A percentile compares a stretch with the other conserved stretches of the same genome.
phyloP scores from a whole-genome alignment of 495 filamentous ascomycete genomes.

The Talaromyces borbonicus region DNA sequence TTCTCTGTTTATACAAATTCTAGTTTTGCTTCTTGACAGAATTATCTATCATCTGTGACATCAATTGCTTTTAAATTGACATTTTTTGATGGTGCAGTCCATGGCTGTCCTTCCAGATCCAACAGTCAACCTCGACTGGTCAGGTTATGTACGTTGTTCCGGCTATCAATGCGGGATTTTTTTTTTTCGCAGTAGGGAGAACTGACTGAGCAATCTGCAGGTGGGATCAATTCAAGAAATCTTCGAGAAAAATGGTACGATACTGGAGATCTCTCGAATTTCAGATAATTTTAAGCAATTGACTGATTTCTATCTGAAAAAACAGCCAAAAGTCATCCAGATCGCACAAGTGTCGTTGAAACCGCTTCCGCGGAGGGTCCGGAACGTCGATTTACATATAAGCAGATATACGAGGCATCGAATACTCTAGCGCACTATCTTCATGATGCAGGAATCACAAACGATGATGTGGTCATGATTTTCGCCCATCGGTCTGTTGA shows the following conservation, averaged over 20 bases:
- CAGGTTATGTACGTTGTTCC: constrained; percentile 40
- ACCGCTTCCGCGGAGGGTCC: constrained; percentile 54
- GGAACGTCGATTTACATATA: constrained; percentile 68
- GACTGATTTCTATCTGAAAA: constrained; percentile 8
- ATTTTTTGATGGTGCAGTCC: neutral
- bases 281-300: neutral
- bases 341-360: constrained; percentile 73
- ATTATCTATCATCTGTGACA: neutral
- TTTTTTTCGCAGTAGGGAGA: neutral
- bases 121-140: constrained; percentile 71
- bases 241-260: constrained; percentile 30
- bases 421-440: constrained; percentile 75
- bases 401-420: constrained; percentile 77
- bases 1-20: neutral
- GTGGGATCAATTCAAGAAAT: constrained; percentile 62
- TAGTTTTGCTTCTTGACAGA: neutral
- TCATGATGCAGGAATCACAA: constrained; percentile 57
- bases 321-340: constrained; percentile 50
- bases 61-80: constrained; percentile 1
- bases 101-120: constrained; percentile 49
- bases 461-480: constrained; percentile 89
- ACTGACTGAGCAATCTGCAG: neutral
- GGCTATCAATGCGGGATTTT: neutral
- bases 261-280: neutral
- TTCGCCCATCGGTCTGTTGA: constrained; percentile 66